Conservation (phyloP, 2,329 filamentous ascomycete genomes). For the Xylariaceae sp. region DNA sequence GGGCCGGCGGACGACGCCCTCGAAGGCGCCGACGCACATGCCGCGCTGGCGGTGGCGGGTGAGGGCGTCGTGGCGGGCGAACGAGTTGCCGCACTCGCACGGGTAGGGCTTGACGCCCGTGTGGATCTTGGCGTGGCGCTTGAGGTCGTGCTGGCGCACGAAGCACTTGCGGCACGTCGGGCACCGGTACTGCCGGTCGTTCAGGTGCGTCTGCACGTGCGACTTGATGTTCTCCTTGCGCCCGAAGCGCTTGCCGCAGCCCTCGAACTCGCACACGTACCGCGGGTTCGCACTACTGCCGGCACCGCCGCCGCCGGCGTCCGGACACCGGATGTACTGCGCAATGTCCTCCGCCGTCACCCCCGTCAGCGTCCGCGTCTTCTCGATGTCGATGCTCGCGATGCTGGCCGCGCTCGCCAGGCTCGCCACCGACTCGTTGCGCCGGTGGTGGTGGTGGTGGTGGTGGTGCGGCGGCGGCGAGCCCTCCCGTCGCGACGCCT, state of each 20-base stretch:
- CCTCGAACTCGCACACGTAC: slow-evolving; percentile 69
- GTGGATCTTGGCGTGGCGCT: slow-evolving; percentile 95
- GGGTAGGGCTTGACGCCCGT: slow-evolving; percentile 92
- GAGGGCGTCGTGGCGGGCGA: slow-evolving; percentile 89
- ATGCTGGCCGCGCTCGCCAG: slow-evolving; percentile 52
- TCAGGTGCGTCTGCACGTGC: slow-evolving; percentile 95
- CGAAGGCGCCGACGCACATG: slow-evolving; percentile 93
- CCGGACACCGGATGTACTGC: slow-evolving; percentile 65
- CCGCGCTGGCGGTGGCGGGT: slow-evolving; percentile 90
- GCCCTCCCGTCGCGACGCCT: slow-evolving; percentile 20
- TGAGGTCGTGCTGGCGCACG: slow-evolving; percentile 92
- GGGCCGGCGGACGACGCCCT: slow-evolving; percentile 58
- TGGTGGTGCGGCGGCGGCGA: too few species aligned
- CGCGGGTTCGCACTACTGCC: slow-evolving; percentile 71
- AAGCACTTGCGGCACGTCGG: slow-evolving; percentile 93
- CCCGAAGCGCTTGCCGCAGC: slow-evolving; percentile 86
- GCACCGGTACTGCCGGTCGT: slow-evolving; percentile 91
- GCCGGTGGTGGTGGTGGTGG: too few species aligned
- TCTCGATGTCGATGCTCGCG: slow-evolving; percentile 55
- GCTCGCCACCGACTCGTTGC: slow-evolving; percentile 53
- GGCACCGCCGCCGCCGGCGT: too few species aligned
- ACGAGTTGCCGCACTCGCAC: slow-evolving; percentile 89
- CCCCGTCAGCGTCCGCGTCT: slow-evolving; percentile 68
- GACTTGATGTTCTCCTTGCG: slow-evolving; percentile 98
- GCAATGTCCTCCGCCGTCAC: slow-evolving; percentile 81